Evolutionary conservation across 1,284 basidiomycete species (phyloP), one percentile per base, ranked within the genome.

Genomic region (Xanthoconium separans): DNA sequence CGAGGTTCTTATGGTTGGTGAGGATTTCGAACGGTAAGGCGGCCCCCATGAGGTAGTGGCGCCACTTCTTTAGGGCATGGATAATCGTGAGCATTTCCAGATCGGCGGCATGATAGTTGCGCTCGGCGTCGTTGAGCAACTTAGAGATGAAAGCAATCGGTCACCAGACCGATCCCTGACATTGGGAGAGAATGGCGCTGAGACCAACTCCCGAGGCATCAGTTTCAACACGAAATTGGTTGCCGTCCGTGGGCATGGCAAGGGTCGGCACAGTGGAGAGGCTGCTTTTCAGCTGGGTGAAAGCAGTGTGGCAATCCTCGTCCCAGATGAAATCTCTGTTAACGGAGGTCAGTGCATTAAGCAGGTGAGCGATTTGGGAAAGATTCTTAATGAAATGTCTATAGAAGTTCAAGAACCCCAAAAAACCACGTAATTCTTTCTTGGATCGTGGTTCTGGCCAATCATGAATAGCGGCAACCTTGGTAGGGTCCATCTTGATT

Each of bases 371-470:
- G 6, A 75, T 63, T 5, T 66, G 51, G 0, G 74, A 61, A 53
- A 72, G 81, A 13, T 68, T 59, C 8, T 65, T 31, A 16, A 82
- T 73, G 56, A 81, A 81, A 1, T 66, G 47, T 0, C 72, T 44
- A 47, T 80, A 81, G 61, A 75, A 79, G 54, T 75, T 76, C 6
- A 65, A 60, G 30, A 80, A 73, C 2, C 55, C 52, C 0, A 57
- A 18, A 59, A 81, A 80, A 0, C 41, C 45, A 33, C 68, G 61
- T 6, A 75, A 47, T 8, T 72, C 60, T 44, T 64, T 63, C n/a
- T 30, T 11, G 0, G 34, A 18, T 7, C 4, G 27, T 2, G 36
- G 36, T 0, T 34, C 13, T 5, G 29, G 42, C 42, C 29, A 44
- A 9, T 29, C 16, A 2, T 1, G 2, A 11, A 44, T 24, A 4